phyloP scores from a whole-genome alignment of 768 basidiomycete species.

The Lactarius psammicola region DNA sequence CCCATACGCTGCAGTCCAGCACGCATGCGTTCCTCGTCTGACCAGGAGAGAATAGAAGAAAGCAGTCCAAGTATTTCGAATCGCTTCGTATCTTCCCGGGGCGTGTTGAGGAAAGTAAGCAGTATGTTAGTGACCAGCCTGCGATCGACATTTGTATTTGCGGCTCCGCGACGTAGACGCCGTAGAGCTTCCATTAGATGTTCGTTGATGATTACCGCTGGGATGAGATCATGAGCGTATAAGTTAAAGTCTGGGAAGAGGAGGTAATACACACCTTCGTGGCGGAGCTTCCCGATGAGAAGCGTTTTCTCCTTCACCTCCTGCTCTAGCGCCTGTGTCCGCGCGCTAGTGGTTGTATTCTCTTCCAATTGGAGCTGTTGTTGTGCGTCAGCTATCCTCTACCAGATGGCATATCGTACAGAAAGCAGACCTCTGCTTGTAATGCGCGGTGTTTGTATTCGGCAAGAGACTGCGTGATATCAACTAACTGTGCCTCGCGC shows the following conservation, averaged over 20 bases:
- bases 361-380: conserved; percentile 75
- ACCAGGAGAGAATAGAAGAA: conserved; percentile 89
- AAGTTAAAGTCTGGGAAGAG: conserved; percentile 2
- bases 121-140: conserved; percentile 94
- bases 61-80: conserved; percentile 95
- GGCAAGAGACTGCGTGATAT: conserved; percentile 73
- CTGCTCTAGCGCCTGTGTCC: conserved; percentile 74
- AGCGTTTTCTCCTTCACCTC: conserved; percentile 94
- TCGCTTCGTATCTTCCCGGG: conserved; percentile 88
- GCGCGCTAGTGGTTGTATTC: conserved; percentile 59
- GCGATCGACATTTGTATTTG: conserved; percentile 86
- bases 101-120: conserved; percentile 84
- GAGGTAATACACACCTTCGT: conserved; percentile 67
- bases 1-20: conserved; percentile 75
- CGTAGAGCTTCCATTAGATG: conserved; percentile 98
- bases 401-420: conserved; percentile 1
- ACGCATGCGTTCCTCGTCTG: conserved; percentile 85
- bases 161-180: conserved; percentile 79
- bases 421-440: conserved; percentile 69
- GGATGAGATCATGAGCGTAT: conserved; percentile 13
- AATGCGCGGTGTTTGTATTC: conserved; percentile 88
- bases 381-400: conserved; percentile 6
- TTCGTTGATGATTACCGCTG: conserved; percentile 96
- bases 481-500: conserved; percentile 69
- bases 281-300: conserved; percentile 92